phyloP scores from a whole-genome alignment of 2,329 filamentous ascomycete genomes.

The Fusarium guadeloupense region DNA sequence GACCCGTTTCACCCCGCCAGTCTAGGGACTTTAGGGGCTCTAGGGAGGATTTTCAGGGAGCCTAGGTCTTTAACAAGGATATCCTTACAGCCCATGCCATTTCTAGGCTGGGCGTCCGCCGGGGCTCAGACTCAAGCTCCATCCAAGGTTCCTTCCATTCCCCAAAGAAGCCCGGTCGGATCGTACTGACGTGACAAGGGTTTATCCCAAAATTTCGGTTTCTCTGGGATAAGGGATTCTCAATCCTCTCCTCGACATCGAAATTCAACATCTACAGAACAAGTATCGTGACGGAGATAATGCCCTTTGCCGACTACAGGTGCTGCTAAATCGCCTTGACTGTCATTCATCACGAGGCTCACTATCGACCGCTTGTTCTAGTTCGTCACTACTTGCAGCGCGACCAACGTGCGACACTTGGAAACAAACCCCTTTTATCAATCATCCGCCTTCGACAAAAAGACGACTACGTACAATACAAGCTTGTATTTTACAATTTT shows the following conservation, averaged over 20 bases:
- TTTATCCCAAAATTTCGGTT: slow-evolving; percentile 34
- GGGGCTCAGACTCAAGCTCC: slow-evolving; percentile 7
- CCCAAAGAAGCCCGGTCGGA: slow-evolving; percentile 24
- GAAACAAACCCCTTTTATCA: slow-evolving; percentile 32
- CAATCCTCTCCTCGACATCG: neutral
- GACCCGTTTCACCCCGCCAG: slow-evolving; percentile 29
- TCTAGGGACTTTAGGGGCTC: slow-evolving; percentile 5
- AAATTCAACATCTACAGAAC: neutral
- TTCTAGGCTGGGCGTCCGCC: slow-evolving; percentile 4
- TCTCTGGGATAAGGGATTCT: slow-evolving; percentile 1
- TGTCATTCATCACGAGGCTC: neutral
- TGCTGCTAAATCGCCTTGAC: neutral
- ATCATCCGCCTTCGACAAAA: slow-evolving; percentile 11
- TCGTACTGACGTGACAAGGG: slow-evolving; percentile 36
- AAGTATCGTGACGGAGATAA: slow-evolving; percentile 17
- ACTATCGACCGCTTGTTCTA: slow-evolving; percentile 22
- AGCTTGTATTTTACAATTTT: slow-evolving; percentile 3
- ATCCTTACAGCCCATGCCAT: slow-evolving; percentile 22
- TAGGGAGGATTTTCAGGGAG: slow-evolving; percentile 16
- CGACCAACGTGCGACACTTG: slow-evolving; percentile 23
- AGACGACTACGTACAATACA: neutral
- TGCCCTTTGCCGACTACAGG: neutral
- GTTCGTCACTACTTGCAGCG: slow-evolving; percentile 29
- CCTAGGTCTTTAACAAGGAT: neutral
- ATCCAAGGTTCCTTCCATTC: slow-evolving; percentile 14